Conservation (phyloP, 2,329 filamentous ascomycete genomes). For the Emydomyces testavorans region DNA sequence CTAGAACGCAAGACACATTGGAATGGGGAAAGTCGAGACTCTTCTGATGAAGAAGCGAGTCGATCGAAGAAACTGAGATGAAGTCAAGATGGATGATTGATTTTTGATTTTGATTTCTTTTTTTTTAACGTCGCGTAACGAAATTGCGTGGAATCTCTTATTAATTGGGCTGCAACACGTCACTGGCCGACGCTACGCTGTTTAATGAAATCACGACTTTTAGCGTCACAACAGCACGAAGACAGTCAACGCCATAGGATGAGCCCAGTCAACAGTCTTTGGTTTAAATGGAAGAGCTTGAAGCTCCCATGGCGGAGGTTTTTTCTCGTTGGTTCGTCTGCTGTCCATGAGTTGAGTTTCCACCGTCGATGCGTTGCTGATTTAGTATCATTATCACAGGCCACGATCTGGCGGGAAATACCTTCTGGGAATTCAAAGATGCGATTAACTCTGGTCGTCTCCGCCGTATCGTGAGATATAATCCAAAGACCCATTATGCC, state of each 20-base stretch:
- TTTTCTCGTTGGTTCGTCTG: slow-evolving; percentile 44
- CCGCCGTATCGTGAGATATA: slow-evolving; percentile 49
- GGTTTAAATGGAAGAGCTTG: slow-evolving; percentile 53
- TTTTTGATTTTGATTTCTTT: too few species aligned
- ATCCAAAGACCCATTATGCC: slow-evolving; percentile 42
- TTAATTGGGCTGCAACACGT: too few species aligned
- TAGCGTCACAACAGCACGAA: too few species aligned
- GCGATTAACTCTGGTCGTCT: slow-evolving; percentile 42
- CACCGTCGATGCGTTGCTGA: slow-evolving; percentile 4
- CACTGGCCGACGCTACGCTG: too few species aligned
- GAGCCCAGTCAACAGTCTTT: slow-evolving; percentile 37
- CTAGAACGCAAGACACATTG: background rate
- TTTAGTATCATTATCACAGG: too few species aligned
- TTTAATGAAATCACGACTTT: too few species aligned
- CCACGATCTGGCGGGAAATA: slow-evolving; percentile 51
- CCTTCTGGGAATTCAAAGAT: slow-evolving; percentile 57
- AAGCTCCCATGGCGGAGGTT: slow-evolving; percentile 51
- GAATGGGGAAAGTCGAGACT: slow-evolving; percentile 27
- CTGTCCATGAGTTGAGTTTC: background rate
- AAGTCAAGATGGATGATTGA: too few species aligned
- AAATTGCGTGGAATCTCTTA: too few species aligned
- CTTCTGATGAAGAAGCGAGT: too few species aligned
- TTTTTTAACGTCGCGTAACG: too few species aligned
- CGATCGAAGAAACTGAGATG: too few species aligned
- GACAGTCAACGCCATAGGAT: too few species aligned